phyloP scores from a whole-genome alignment of 176 grass and related monocot species.

The Paspalum notatum region DNA sequence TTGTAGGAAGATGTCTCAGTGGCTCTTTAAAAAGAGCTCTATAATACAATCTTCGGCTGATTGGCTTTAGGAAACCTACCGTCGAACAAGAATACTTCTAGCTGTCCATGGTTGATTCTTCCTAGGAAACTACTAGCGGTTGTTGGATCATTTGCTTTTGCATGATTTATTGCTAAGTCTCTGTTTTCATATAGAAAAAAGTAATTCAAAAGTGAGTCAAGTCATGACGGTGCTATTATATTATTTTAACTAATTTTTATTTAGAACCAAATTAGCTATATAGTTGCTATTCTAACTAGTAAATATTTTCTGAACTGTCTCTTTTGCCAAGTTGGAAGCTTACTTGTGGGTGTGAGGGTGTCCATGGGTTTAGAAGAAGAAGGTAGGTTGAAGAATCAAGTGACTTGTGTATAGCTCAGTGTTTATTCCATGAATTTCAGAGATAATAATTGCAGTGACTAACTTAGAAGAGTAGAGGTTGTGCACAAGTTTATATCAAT shows the following conservation, averaged over 20 bases:
- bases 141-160: background rate
- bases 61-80: conserved; percentile 11
- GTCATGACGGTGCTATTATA: background rate
- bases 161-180: background rate
- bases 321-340: background rate
- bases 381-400: background rate
- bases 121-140: background rate
- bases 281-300: background rate
- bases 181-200: background rate
- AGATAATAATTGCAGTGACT: background rate
- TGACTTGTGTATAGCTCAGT: background rate
- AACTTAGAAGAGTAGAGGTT: background rate
- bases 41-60: background rate
- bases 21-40: conserved; percentile 4
- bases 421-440: background rate
- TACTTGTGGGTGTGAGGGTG: background rate
- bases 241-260: background rate
- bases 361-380: background rate
- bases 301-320: background rate
- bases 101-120: background rate
- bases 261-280: background rate
- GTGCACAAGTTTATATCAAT: background rate
- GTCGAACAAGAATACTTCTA: background rate
- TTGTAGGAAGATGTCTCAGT: conserved; percentile 4
- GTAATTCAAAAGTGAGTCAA: background rate